phyloP scores from a whole-genome alignment of 345 rosid species.

The Populus simonii region DNA sequence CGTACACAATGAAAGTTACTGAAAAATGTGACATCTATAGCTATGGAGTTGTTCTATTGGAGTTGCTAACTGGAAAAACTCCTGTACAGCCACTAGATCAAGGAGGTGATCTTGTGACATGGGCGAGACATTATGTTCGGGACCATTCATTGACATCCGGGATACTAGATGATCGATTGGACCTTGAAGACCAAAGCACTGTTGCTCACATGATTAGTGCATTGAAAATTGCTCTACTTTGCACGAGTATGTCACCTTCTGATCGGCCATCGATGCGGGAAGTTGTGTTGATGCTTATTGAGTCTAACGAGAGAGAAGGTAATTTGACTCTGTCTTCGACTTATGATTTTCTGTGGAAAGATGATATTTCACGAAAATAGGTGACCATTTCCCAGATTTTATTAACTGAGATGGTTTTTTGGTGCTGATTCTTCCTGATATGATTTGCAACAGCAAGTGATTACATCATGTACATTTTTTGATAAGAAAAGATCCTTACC shows the following conservation, averaged over 20 bases:
- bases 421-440: constrained; percentile 12
- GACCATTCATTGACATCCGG: constrained; percentile 21
- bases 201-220: constrained; percentile 27
- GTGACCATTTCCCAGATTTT: constrained; percentile 11
- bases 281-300: constrained; percentile 33
- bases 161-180: constrained; percentile 26
- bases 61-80: constrained; percentile 29
- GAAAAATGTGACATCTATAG: constrained; percentile 33
- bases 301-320: constrained; percentile 26
- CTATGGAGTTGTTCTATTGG: constrained; percentile 33
- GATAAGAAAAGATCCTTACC: not conserved
- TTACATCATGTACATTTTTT: constrained; percentile 12
- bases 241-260: constrained; percentile 28
- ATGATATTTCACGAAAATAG: constrained; percentile 17
- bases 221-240: constrained; percentile 31
- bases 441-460: constrained; percentile 11
- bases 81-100: constrained; percentile 30
- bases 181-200: constrained; percentile 20
- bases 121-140: constrained; percentile 19
- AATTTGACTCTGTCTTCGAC: constrained; percentile 5
- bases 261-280: constrained; percentile 38
- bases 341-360: constrained; percentile 22
- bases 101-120: constrained; percentile 28
- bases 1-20: constrained; percentile 31
- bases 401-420: constrained; percentile 19